Percentiles rank a stretch among this genome's conserved stretches.
phyloP scores from a whole-genome alignment of 78 protist species.

The Planoprotostelium fungivorum region DNA sequence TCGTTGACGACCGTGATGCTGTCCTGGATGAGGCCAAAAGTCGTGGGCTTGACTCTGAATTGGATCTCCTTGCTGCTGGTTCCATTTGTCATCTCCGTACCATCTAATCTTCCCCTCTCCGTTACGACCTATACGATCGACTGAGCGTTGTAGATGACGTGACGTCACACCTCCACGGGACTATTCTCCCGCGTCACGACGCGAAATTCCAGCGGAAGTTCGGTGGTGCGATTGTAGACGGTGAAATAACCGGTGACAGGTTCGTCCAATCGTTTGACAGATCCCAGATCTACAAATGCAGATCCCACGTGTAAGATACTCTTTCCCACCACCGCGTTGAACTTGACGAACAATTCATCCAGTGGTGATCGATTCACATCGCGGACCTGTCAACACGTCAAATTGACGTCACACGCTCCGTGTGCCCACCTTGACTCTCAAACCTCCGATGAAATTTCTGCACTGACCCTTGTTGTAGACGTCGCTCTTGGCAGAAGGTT shows the following conservation, averaged over 20 bases:
- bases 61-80: slow-evolving; percentile 22
- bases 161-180: background rate
- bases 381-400: background rate
- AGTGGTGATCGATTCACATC: slow-evolving; percentile 25
- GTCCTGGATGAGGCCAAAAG: slow-evolving; percentile 41
- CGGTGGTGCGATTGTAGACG: slow-evolving; percentile 29
- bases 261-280: slow-evolving; percentile 38
- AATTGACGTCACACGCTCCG: background rate
- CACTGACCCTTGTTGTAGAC: slow-evolving; percentile 57
- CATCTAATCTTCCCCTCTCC: slow-evolving; percentile 28
- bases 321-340: slow-evolving; percentile 44
- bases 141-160: background rate
- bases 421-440: slow-evolving; percentile 33
- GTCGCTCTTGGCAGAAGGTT: slow-evolving; percentile 47
- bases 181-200: slow-evolving; percentile 16
- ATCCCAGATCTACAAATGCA: slow-evolving; percentile 39
- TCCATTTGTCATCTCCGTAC: slow-evolving; percentile 26
- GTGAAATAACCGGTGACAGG: slow-evolving; percentile 11
- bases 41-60: slow-evolving; percentile 13
- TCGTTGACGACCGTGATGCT: slow-evolving; percentile 22
- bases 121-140: background rate
- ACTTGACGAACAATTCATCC: slow-evolving; percentile 45
- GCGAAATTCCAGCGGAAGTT: slow-evolving; percentile 23
- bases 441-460: slow-evolving; percentile 60
- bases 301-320: slow-evolving; percentile 22